Evolutionary conservation across 208 protist species (phyloP).

Genomic region (Trichomonas vaginalis): DNA sequence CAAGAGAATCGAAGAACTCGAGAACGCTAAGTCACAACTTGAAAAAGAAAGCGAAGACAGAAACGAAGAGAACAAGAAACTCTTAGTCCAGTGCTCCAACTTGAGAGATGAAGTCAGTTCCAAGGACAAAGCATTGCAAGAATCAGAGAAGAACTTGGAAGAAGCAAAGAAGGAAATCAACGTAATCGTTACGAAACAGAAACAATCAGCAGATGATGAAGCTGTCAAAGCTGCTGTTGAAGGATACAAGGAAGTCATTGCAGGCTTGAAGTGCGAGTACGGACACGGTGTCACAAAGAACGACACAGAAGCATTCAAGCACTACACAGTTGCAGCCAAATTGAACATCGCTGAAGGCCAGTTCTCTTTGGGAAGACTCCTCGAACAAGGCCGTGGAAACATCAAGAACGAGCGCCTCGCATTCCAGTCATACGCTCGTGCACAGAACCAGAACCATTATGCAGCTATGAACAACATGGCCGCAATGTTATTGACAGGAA

Average conservation of each 20-base stretch:
- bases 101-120: too few relatives aligned
- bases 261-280: background rate
- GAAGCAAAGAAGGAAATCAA: background rate
- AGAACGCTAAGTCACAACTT: too few relatives aligned
- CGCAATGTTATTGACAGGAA: background rate
- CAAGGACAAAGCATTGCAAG: background rate
- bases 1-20: too few relatives aligned
- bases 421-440: background rate
- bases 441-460: background rate
- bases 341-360: background rate
- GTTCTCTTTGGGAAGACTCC: background rate
- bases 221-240: background rate
- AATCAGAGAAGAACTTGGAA: background rate
- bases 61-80: too few relatives aligned
- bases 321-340: background rate
- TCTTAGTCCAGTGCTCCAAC: too few relatives aligned
- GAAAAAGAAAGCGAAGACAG: too few relatives aligned
- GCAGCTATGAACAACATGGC: slow-evolving; percentile 2
- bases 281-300: background rate
- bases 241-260: background rate
- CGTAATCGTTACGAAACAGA: background rate
- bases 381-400: background rate
- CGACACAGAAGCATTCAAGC: background rate
- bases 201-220: background rate
- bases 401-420: background rate